Percentiles rank a stretch among this genome's conserved stretches.
These are phyloP conservation scores for Pseudogymnoascus sp. DNA, from an alignment of 2,329 filamentous ascomycete species.

Conservation along the genomic window DNA sequence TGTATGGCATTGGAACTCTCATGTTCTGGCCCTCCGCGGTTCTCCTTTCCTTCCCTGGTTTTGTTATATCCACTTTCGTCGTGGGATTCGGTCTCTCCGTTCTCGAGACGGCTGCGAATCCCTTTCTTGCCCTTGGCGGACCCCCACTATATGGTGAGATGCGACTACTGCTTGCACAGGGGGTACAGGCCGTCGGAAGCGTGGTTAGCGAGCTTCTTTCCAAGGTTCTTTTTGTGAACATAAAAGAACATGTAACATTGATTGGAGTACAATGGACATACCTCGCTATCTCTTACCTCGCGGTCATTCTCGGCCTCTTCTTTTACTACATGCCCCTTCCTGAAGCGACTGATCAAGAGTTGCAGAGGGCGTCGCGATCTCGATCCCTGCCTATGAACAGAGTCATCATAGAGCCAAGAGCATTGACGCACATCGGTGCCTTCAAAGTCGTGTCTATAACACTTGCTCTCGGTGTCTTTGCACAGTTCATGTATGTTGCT, in stretches of 20 bases:
- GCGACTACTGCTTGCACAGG: slow-evolving; percentile 67
- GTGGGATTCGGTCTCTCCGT: slow-evolving; percentile 69
- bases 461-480: slow-evolving; percentile 63
- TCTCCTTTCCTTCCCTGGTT: slow-evolving; percentile 68
- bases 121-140: slow-evolving; percentile 63
- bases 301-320: slow-evolving; percentile 57
- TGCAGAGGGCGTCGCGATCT: slow-evolving; percentile 45
- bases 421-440: slow-evolving; percentile 56
- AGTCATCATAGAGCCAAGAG: slow-evolving; percentile 64
- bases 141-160: slow-evolving; percentile 66
- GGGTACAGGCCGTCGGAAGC: slow-evolving; percentile 64
- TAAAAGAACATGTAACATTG: slow-evolving; percentile 51
- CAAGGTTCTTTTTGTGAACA: slow-evolving; percentile 62
- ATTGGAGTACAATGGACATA: slow-evolving; percentile 69
- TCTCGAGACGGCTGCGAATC: slow-evolving; percentile 73
- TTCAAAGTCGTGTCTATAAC: slow-evolving; percentile 38
- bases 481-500: slow-evolving; percentile 75
- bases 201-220: slow-evolving; percentile 67
- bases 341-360: slow-evolving; percentile 42
- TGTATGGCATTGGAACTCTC: slow-evolving; percentile 67
- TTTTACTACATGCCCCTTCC: slow-evolving; percentile 59
- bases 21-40: slow-evolving; percentile 78
- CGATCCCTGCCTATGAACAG: slow-evolving; percentile 57
- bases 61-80: slow-evolving; percentile 65
- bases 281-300: slow-evolving; percentile 65